Conservation (phyloP, 78 protist species). For the Dictyostelium capitatum region DNA sequence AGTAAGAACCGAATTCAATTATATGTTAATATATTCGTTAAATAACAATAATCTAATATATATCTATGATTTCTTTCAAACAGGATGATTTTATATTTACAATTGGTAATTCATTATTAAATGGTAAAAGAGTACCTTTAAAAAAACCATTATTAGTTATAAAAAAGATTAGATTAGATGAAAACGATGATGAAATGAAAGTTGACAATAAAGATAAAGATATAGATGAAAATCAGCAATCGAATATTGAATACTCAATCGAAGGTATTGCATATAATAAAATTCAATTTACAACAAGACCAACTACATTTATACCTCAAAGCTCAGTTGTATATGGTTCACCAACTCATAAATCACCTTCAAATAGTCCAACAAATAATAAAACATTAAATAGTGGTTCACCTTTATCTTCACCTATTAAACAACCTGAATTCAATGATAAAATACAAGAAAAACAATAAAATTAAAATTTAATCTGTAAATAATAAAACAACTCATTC, state of each 20-base stretch:
- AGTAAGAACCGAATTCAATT: too few species aligned
- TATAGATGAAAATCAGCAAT: not conserved
- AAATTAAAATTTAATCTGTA: too few species aligned
- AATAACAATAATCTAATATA: too few species aligned
- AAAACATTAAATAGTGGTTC: not conserved
- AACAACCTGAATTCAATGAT: slow-evolving; percentile 10
- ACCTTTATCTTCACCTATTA: slow-evolving; percentile 20
- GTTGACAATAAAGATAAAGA: not conserved
- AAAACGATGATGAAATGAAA: not conserved
- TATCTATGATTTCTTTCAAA: too few species aligned
- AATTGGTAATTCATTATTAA: slow-evolving; percentile 9
- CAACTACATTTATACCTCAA: slow-evolving; percentile 33
- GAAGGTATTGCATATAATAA: slow-evolving; percentile 15
- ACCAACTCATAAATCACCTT: slow-evolving; percentile 24
- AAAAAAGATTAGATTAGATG: not conserved
- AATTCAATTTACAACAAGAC: slow-evolving; percentile 34
- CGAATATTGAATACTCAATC: not conserved
- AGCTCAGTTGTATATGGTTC: slow-evolving; percentile 35
- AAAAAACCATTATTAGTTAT: slow-evolving; percentile 44
- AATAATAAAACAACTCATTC: too few species aligned
- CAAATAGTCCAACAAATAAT: not conserved
- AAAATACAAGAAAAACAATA: not conserved
- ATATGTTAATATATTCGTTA: too few species aligned
- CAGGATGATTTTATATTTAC: slow-evolving; percentile 20
- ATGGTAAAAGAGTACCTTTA: slow-evolving; percentile 17